Evolutionary conservation across 495 filamentous ascomycete genomes (phyloP), one percentile per base, ranked within the genome.

Genomic region (Penicillium samsonianum): DNA sequence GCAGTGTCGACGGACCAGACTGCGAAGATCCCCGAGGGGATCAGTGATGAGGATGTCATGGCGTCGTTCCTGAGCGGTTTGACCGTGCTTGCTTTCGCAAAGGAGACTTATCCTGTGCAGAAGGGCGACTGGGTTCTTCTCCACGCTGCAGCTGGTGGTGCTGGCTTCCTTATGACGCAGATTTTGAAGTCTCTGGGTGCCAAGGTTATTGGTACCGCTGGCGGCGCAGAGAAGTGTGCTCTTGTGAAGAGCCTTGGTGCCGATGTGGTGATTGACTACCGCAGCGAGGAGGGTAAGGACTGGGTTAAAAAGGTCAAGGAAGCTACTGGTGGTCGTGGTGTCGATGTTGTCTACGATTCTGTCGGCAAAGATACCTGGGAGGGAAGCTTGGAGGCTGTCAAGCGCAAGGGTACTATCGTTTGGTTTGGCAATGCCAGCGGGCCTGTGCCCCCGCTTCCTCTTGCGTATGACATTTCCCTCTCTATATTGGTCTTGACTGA

Each of bases 301-400:
- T 86, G 90, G 64, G 79, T 85, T 22, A 70, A 78, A 50, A 68
- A 73, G 67, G 86, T 93, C 2, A 82, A 80, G 67, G 86, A 92
- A 65, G 83, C 88, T 41, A 94, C 90, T 1, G 75, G 72, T 14
- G 85, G 86, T 2, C 66, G 81, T 46, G 94, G 94, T 10, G 89
- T 91, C 2, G 78, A 77, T 57, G 91, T 87, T 10, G 87, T 97
- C 11, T 96, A 92, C 71, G 94, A 98, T 71, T 87, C 89, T 19
- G 91, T 96, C 17, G 94, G 94, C 9, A 88, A 88, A 77, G 79
- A 81, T 51, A 97, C 94, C 0, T 96, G 96, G 78, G 92, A 97
- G 57, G 76, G 82, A 28, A 88, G 88, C 70, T 68, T 98, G 65
- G 87, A 92, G 53, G 85, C 84, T 58, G 74, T 95, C 19, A 88